Conservation (phyloP, 257 asterid genomes). For the Gynochthodes officinalis region DNA sequence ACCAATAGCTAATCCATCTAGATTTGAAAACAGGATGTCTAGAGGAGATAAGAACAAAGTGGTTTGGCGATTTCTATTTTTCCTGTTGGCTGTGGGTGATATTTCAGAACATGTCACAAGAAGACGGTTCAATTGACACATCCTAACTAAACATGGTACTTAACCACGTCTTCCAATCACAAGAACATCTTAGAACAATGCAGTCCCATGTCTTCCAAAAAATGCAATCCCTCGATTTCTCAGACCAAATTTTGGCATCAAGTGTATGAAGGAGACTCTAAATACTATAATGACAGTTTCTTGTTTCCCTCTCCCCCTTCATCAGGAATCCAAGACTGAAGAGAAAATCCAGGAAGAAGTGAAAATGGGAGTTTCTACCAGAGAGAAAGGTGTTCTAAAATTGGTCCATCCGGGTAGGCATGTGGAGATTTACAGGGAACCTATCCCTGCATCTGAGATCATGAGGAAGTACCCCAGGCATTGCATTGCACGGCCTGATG, state of each 20-base stretch:
- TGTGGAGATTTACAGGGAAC: conserved; percentile 37
- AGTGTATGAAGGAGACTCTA: not conserved
- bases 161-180: conserved; percentile 14
- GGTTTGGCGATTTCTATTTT: not conserved
- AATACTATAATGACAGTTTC: not conserved
- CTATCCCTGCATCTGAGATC: conserved; percentile 50
- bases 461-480: conserved; percentile 52
- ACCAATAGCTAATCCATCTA: not conserved
- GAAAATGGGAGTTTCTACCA: conserved; percentile 33
- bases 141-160: not conserved
- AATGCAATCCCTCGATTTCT: not conserved
- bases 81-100: not conserved
- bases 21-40: not conserved
- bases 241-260: conserved; percentile 18
- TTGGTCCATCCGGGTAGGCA: conserved; percentile 50
- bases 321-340: not conserved
- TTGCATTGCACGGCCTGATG: conserved; percentile 66
- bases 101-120: not conserved
- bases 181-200: conserved; percentile 16
- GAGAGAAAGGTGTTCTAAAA: conserved; percentile 40
- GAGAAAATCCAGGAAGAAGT: not conserved
- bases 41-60: conserved; percentile 6
- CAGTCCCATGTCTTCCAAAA: too few species aligned
- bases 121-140: not conserved
- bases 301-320: conserved; percentile 15